Base-by-base conservation (phyloP, 1,284 basidiomycete species). In the Melampsora abietis-canadensis region DNA sequence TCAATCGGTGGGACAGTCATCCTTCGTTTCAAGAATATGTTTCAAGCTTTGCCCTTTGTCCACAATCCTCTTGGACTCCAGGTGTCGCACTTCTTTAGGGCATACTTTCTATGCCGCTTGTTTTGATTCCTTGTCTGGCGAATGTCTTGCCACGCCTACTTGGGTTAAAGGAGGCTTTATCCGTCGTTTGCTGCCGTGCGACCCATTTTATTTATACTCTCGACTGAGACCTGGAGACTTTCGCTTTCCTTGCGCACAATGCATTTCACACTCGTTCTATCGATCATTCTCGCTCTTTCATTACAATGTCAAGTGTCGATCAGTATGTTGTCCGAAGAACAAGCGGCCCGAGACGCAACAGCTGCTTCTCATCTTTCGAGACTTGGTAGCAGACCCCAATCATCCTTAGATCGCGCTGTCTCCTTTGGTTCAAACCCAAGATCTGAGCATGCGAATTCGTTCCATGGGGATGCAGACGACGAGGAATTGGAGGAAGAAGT, bases 281-380 rank as follows among this genome's bases (percentile, higher is more conserved):
- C 51, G 21, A 54, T 54, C 51, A 21, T 54, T n/a, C 19, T 54
- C 51, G 24, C 51, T n/a, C 51, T 54, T 27, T 54, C 51, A 21
- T 54, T 54, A 54, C 51, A 54, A n/a, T 21, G 19, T 54, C 51
- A n/a, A n/a, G 19, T 27, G 24, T 6, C 24, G 6, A n/a, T 54
- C 51, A 54, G 51, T n/a, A 10, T n/a, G n/a, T 54, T n/a, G 7
- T 6, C 51, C 4, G 24, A n/a, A 21, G n/a, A 54, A 27, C 6
- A 54, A 27, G 51, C 51, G 4, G 51, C 6, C 19, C 19, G 51
- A 54, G 51, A 7, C 24, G 51, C 51, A 27, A 27, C n/a, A 54
- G 4, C 19, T 54, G 24, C 8, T 14, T 17, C 21, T 3, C 48
- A 51, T 24, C 5, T 19, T 21, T 10, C 4, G n/a, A 6, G 8